Conservation (phyloP, 257 asterid genomes). For the Gynochthodes officinalis region DNA sequence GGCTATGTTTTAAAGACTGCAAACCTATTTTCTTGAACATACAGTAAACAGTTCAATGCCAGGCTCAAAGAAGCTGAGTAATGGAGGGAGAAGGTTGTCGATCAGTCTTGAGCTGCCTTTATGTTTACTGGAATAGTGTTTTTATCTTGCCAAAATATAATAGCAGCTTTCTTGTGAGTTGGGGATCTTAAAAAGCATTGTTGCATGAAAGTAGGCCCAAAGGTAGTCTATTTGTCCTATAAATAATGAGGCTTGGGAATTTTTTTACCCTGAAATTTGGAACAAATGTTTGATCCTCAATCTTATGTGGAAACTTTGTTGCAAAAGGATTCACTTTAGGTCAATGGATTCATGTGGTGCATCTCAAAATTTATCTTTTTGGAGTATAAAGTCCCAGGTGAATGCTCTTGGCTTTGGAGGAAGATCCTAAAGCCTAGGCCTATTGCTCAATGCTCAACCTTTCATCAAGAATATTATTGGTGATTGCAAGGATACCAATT, state of each 20-base stretch:
- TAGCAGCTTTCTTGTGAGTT: neutral
- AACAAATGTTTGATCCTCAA: neutral
- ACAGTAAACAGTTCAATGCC: neutral
- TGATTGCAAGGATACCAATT: neutral
- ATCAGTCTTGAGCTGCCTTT: neutral
- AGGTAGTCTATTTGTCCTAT: neutral
- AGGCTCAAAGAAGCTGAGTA: neutral
- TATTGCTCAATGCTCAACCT: neutral
- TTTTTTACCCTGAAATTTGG: neutral
- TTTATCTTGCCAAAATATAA: neutral
- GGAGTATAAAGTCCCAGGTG: neutral
- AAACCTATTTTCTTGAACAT: conserved; percentile 1
- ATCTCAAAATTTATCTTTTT: neutral
- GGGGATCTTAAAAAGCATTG: neutral
- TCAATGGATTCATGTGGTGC: neutral
- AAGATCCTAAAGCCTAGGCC: neutral
- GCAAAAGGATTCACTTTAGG: neutral
- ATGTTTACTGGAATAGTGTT: neutral
- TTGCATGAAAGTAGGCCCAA: neutral
- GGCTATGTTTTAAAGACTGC: conserved; percentile 1
- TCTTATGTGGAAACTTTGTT: neutral
- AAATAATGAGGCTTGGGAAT: neutral
- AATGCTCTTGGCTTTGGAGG: neutral
- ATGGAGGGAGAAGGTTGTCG: neutral
- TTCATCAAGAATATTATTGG: neutral